These are phyloP conservation scores for Schwanniomyces pseudopolymorphus DNA, from an alignment of 805 yeast genomes.

Conservation along the genomic window DNA sequence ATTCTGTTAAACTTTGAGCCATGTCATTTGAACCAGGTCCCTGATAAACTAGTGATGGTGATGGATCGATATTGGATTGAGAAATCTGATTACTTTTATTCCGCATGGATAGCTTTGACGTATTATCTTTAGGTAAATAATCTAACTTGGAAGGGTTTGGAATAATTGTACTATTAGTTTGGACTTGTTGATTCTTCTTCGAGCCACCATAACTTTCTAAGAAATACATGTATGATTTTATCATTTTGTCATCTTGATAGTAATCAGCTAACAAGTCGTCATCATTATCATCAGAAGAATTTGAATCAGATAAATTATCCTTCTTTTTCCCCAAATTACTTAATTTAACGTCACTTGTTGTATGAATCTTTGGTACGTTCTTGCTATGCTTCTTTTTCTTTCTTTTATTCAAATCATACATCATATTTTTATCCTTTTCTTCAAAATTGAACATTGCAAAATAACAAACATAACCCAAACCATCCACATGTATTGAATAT, in stretches of 20 bases:
- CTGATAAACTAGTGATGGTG: slow-evolving; percentile 14
- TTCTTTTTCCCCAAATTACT: slow-evolving; percentile 13
- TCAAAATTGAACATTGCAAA: slow-evolving; percentile 90
- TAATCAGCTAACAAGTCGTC: slow-evolving; percentile 25
- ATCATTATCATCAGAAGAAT: slow-evolving; percentile 12
- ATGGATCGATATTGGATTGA: slow-evolving; percentile 12
- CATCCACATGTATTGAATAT: slow-evolving; percentile 86
- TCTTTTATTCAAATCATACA: slow-evolving; percentile 27
- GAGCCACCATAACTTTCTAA: slow-evolving; percentile 69
- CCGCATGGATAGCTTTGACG: not conserved
- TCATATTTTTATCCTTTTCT: slow-evolving; percentile 49
- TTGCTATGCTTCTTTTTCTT: slow-evolving; percentile 11
- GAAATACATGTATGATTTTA: slow-evolving; percentile 84
- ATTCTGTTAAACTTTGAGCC: slow-evolving; percentile 13
- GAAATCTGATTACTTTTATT: slow-evolving; percentile 4
- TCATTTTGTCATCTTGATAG: slow-evolving; percentile 81
- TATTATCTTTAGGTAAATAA: not conserved
- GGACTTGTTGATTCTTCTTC: not conserved
- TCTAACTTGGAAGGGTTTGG: not conserved
- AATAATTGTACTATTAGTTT: not conserved
- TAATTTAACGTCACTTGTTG: slow-evolving; percentile 13
- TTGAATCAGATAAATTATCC: slow-evolving; percentile 8
- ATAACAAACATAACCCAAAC: slow-evolving; percentile 90
- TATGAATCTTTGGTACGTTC: slow-evolving; percentile 6
- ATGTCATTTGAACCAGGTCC: slow-evolving; percentile 1